Evolutionary conservation across 176 grass and related monocot genomes (phyloP).

Genomic region (Thinopyrum elongatum): DNA sequence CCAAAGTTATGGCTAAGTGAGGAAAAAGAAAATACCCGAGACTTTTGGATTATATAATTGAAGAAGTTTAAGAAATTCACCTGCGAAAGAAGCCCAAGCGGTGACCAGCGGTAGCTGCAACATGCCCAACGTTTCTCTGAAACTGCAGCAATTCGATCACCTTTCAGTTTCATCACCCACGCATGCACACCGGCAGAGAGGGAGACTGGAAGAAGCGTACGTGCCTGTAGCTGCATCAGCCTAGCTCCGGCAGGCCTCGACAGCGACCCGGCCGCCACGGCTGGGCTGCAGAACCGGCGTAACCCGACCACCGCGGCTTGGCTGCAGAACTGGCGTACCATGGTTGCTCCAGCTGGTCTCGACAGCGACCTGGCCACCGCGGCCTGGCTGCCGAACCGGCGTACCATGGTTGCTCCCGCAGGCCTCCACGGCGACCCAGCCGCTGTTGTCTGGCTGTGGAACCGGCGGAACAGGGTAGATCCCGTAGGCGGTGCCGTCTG

Average conservation of each 20-base stretch:
- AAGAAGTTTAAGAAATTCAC: neutral
- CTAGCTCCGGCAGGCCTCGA: neutral
- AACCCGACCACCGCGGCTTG: neutral
- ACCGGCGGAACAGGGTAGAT: neutral
- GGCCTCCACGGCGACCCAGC: neutral
- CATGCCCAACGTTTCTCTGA: neutral
- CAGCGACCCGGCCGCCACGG: neutral
- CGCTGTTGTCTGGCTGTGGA: neutral
- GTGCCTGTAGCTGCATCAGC: neutral
- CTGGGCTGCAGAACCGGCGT: neutral
- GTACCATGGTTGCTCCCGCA: neutral
- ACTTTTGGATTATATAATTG: neutral
- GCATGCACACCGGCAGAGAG: neutral
- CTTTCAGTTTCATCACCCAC: neutral
- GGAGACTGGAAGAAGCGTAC: neutral
- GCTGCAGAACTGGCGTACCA: too few species aligned
- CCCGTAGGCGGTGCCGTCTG: neutral
- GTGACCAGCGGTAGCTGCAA: neutral
- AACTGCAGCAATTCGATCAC: neutral
- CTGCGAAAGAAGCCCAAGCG: neutral
- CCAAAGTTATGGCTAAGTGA: too few species aligned
- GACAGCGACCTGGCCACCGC: neutral
- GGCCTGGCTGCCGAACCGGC: neutral
- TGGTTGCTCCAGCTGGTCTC: too few species aligned
- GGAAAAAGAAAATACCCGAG: too few species aligned